Evolutionary conservation across 2,329 filamentous ascomycete species (phyloP).

Genomic region (Amauroascus verrucosus): DNA sequence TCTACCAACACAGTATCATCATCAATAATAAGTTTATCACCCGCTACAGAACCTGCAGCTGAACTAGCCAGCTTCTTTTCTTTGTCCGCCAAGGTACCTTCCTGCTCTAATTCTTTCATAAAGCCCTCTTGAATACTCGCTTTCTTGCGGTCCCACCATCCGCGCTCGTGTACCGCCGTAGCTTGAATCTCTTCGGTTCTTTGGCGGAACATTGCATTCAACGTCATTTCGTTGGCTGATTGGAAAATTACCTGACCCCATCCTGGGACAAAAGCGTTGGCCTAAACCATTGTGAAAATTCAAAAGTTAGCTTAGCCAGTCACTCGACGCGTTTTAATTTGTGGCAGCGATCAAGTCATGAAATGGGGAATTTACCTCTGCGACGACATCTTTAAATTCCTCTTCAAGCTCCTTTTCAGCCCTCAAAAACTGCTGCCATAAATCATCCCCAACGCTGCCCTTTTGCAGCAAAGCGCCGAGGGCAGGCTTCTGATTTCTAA

Average conservation of each 20-base stretch:
- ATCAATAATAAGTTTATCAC: constrained; percentile 43
- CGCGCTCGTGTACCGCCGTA: constrained; percentile 62
- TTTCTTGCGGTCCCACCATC: constrained; percentile 85
- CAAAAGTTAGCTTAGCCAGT: constrained; percentile 1
- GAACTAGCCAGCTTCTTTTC: constrained; percentile 20
- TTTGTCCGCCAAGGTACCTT: constrained; percentile 13
- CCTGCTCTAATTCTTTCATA: constrained; percentile 63
- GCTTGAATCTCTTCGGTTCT: constrained; percentile 64
- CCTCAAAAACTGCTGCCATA: constrained; percentile 83
- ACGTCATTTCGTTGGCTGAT: constrained; percentile 88
- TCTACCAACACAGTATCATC: constrained; percentile 74
- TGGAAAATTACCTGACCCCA: constrained; percentile 98
- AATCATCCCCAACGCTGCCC: constrained; percentile 87
- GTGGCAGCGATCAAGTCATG: background rate
- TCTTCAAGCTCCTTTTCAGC: constrained; percentile 98
- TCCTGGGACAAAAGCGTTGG: constrained; percentile 75
- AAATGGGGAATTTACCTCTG: constrained; percentile 55
- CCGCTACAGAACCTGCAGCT: constrained; percentile 10
- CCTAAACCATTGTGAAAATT: constrained; percentile 45
- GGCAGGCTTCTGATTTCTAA: constrained; percentile 80
- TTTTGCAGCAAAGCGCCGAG: constrained; percentile 72
- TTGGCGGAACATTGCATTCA: constrained; percentile 67
- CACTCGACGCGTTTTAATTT: background rate
- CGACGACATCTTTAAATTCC: constrained; percentile 85
- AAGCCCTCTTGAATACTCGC: constrained; percentile 63